These are phyloP conservation scores for Alopecurus myosuroides DNA, from an alignment of 176 grass and related monocot genomes.

Conservation along the genomic window DNA sequence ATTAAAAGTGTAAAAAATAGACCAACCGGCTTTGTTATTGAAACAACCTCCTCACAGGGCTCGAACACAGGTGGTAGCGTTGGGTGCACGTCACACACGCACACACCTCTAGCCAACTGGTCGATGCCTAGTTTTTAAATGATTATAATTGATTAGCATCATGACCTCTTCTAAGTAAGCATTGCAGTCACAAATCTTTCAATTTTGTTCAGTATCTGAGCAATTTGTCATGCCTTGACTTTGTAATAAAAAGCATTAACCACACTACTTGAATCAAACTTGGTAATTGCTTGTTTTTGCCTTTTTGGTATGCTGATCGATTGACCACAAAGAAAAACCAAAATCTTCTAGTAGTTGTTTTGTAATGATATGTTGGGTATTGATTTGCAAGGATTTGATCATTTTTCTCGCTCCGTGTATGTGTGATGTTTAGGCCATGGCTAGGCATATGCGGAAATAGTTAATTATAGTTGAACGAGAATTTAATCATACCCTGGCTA, in stretches of 20 bases:
- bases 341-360: not conserved
- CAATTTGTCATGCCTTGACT: not conserved
- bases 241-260: not conserved
- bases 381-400: not conserved
- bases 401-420: not conserved
- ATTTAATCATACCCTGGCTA: not conserved
- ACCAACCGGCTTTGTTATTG: not conserved
- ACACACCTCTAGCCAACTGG: not conserved
- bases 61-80: not conserved
- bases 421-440: not conserved
- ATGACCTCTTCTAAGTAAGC: constrained; percentile 14
- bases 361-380: not conserved
- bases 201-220: not conserved
- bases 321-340: not conserved
- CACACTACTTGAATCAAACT: not conserved
- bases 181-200: not conserved
- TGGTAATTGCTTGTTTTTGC: not conserved
- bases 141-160: not conserved
- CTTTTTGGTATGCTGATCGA: not conserved
- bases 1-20: not conserved
- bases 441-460: too few species aligned
- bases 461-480: not conserved
- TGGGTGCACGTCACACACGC: not conserved
- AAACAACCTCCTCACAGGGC: not conserved
- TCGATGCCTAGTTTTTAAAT: not conserved